Conservation (phyloP, 768 basidiomycete species). For the Tricholoma terreum region DNA sequence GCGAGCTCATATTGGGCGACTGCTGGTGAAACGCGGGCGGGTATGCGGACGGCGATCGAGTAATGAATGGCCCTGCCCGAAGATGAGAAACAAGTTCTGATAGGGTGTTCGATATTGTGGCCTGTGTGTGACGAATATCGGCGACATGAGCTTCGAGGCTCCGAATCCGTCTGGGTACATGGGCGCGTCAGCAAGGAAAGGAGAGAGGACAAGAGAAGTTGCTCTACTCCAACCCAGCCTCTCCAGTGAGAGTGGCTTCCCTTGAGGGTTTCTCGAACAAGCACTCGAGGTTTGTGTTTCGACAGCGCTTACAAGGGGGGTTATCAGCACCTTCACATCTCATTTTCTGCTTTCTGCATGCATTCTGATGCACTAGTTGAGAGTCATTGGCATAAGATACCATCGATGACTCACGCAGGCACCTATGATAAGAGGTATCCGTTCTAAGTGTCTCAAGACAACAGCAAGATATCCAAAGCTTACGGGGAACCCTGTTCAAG, state of each 20-base stretch:
- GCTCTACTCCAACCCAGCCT: constrained; percentile 85
- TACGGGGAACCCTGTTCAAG: constrained; percentile 84
- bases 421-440: constrained; percentile 42
- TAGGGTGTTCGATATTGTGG: constrained; percentile 74
- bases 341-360: constrained; percentile 97
- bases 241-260: constrained; percentile 83
- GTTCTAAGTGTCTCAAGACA: constrained; percentile 13
- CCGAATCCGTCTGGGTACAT: constrained; percentile 70
- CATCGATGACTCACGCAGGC: constrained; percentile 61
- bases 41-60: constrained; percentile 65
- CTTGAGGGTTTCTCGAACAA: constrained; percentile 92
- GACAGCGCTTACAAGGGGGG: constrained; percentile 93
- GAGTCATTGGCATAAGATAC: constrained; percentile 6
- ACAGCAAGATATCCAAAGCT: constrained; percentile 31
- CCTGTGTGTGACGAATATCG: constrained; percentile 72
- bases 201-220: constrained; percentile 3
- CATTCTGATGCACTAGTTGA: constrained; percentile 57
- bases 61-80: constrained; percentile 49
- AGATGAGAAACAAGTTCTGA: constrained; percentile 78
- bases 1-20: constrained; percentile 66
- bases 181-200: constrained; percentile 15
- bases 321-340: constrained; percentile 95
- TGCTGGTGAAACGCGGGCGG: constrained; percentile 53
- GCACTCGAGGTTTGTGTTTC: constrained; percentile 86
- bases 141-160: constrained; percentile 85